phyloP scores from a whole-genome alignment of 2,329 filamentous ascomycete genomes.

The Beauveria medogensis region DNA sequence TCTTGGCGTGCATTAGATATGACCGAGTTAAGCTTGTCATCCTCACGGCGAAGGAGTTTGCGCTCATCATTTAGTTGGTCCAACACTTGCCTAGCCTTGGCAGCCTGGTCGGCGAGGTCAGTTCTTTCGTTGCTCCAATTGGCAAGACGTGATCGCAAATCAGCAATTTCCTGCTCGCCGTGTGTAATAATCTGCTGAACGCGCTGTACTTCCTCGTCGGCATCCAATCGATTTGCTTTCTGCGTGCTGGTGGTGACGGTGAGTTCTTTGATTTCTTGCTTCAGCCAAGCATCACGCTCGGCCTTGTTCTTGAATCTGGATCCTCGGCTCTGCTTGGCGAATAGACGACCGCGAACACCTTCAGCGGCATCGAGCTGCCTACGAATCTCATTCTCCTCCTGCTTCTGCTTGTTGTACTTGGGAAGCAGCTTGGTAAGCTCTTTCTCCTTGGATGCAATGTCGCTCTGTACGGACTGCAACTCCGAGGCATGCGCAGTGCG shows the following conservation, averaged over 20 bases:
- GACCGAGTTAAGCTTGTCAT: conserved; percentile 75
- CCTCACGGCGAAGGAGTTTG: conserved; percentile 80
- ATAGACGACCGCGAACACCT: conserved; percentile 66
- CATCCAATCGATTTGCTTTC: conserved; percentile 77
- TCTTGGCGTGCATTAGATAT: conserved; percentile 69
- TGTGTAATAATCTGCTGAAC: conserved; percentile 63
- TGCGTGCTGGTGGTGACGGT: conserved; percentile 68
- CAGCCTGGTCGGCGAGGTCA: conserved; percentile 63
- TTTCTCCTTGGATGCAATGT: conserved; percentile 67
- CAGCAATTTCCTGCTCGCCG: conserved; percentile 64
- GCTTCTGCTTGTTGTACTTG: conserved; percentile 63
- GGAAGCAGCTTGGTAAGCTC: conserved; percentile 72
- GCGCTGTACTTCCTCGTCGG: conserved; percentile 69
- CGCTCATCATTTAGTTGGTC: conserved; percentile 79
- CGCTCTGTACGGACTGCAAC: conserved; percentile 60
- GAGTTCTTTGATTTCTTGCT: conserved; percentile 71
- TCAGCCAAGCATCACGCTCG: conserved; percentile 78
- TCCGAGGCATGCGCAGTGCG: conserved; percentile 64
- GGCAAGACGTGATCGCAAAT: conserved; percentile 64
- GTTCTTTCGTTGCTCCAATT: conserved; percentile 70
- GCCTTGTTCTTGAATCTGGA: conserved; percentile 81
- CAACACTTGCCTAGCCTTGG: conserved; percentile 67
- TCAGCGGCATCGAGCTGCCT: conserved; percentile 69
- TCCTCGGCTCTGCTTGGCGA: conserved; percentile 85
- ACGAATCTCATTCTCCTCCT: conserved; percentile 63